Evolutionary conservation across 805 yeast genomes (phyloP).

Genomic region (Grigorovia jiainica): DNA sequence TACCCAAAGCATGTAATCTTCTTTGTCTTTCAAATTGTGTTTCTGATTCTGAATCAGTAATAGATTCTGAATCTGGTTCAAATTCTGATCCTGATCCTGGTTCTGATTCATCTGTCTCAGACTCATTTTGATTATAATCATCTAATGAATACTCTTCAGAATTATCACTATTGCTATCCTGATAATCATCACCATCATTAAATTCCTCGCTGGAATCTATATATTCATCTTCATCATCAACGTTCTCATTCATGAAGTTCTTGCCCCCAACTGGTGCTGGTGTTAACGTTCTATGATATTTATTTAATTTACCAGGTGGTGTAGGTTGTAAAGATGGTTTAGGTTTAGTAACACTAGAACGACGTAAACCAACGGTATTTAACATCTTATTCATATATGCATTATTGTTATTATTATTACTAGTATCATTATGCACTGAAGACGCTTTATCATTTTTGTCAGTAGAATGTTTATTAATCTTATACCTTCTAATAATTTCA

Average conservation of each 20-base stretch:
- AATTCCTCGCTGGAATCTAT: conserved; percentile 10
- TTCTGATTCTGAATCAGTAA: conserved; percentile 34
- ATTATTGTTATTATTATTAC: conserved; percentile 15
- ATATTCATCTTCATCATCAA: conserved; percentile 2
- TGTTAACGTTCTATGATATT: conserved; percentile 6
- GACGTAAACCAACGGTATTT: conserved; percentile 45
- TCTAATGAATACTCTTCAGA: conserved; percentile 5
- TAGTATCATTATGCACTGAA: not conserved
- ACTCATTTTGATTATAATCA: conserved; percentile 18
- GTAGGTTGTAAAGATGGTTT: not conserved
- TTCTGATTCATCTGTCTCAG: conserved; percentile 11
- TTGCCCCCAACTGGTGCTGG: conserved; percentile 8
- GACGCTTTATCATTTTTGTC: conserved; percentile 4
- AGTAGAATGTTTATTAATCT: conserved; percentile 47
- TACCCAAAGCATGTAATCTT: conserved; percentile 50
- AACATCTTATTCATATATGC: conserved; percentile 41
- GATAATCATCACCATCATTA: not conserved
- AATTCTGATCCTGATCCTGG: conserved; percentile 10
- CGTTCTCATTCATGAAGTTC: not conserved
- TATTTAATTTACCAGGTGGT: conserved; percentile 2
- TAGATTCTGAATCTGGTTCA: conserved; percentile 17
- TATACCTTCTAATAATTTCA: conserved; percentile 77
- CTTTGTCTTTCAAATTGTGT: conserved; percentile 60
- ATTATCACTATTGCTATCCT: not conserved
- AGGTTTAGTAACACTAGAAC: conserved; percentile 3